Evolutionary conservation across 2,329 filamentous ascomycete species (phyloP).

Genomic region (Colletotrichum aenigma): DNA sequence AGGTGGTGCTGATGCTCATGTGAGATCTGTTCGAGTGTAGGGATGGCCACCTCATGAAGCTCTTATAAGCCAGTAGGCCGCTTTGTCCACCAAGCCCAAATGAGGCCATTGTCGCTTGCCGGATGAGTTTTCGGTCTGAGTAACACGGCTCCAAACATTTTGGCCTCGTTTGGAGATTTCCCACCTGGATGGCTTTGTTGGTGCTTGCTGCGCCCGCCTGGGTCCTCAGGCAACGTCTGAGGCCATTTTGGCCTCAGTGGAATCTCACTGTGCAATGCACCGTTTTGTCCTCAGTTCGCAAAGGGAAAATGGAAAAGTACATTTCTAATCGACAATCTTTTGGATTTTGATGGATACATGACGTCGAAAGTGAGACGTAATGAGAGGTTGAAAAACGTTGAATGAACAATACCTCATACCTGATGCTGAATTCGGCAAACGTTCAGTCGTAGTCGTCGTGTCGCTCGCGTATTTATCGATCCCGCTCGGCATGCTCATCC

Average conservation of each 20-base stretch:
- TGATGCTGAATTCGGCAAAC: not conserved
- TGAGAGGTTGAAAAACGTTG: not conserved
- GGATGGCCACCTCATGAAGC: not conserved
- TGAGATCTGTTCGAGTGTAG: not conserved
- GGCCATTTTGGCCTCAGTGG: not conserved
- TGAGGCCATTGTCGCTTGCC: not conserved
- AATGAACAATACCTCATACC: not conserved
- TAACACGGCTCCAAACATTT: not conserved
- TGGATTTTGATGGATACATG: not conserved
- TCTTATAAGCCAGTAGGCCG: not conserved
- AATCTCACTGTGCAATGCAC: not conserved
- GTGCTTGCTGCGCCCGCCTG: not conserved
- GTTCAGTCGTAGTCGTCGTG: not conserved
- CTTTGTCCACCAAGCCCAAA: not conserved
- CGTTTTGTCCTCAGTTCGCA: not conserved
- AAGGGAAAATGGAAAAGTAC: not conserved
- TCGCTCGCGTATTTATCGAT: not conserved
- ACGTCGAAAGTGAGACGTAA: not conserved
- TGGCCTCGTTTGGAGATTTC: not conserved
- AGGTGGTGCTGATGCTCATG: not conserved
- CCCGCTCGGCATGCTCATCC: not conserved
- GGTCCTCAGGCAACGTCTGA: not conserved
- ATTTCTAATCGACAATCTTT: not conserved
- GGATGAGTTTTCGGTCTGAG: not conserved
- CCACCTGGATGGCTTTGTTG: not conserved